Base-by-base conservation (phyloP, 129 eudicot genomes). In the Glebionis coronaria region DNA sequence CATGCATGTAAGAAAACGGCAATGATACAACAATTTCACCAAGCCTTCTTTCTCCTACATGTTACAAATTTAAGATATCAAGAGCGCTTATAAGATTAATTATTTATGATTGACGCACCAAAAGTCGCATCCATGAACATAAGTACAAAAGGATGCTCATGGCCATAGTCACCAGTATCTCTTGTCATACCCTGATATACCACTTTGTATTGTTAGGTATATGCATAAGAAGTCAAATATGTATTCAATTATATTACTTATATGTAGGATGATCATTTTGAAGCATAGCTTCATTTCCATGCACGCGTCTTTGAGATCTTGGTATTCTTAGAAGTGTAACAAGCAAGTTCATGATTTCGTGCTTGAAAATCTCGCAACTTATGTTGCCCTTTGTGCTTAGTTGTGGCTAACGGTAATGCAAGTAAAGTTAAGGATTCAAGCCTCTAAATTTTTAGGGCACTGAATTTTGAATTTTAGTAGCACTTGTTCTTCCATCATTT, bases 81-180 rank as follows among this genome's bases (percentile, higher is more conserved):
- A 11, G 31, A 74, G n/a, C 54, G 15, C 51, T 5, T 13, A 45
- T 44, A 29, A 55, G 42, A 54, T 50, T 13, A n/a, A 54, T 47
- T 19, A 47, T 35, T 27, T 60, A 58, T 18, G 59, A 49, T 73
- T 20, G n/a, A 72, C 91, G 78, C 64, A 93, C 99, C 97, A 93
- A 74, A 74, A 93, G 92, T 72, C 89, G 95, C 84, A 89, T 97
- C 70, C 89, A 75, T 70, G 89, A 93, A 74, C 97, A 93, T 68
- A 93, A 93, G 82, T 93, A 89, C 2, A 87, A 92, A 66, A 89
- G 97, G 95, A 93, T 93, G 84, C 99, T 89, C 18, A 93, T 87
- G 19, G 87, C 86, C 54, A 93, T 95, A 54, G 89, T 95, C 56
- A 86, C 76, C 1, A 95, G 97, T 56, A 84, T 90, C 70, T 93